Conservation (phyloP, 2,329 filamentous ascomycete genomes). For the Nannizziopsis arthrosporioides region DNA sequence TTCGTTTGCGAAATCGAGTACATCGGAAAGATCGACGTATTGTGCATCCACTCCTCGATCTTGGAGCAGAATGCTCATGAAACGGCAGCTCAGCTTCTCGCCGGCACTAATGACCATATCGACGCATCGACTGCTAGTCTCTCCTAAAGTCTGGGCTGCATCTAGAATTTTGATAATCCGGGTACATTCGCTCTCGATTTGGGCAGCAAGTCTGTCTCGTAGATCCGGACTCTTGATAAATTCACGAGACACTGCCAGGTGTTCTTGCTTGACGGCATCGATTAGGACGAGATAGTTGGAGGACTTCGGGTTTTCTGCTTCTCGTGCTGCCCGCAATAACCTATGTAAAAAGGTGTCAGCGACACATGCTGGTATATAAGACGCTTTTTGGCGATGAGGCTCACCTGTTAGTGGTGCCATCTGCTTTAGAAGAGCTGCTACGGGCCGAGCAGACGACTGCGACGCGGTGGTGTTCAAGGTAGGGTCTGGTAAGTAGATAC, state of each 20-base stretch:
- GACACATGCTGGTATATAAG: no score
- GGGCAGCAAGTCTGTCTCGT: slow-evolving; percentile 47
- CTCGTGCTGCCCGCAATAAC: slow-evolving; percentile 38
- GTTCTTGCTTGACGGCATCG: slow-evolving; percentile 69
- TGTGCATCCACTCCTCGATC: slow-evolving; percentile 73
- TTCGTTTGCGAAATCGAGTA: slow-evolving; percentile 53
- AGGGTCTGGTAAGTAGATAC: slow-evolving; percentile 36
- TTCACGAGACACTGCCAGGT: slow-evolving; percentile 58
- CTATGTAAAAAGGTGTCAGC: slow-evolving; percentile 13
- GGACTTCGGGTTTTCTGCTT: slow-evolving; percentile 38
- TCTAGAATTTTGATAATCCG: slow-evolving; percentile 64
- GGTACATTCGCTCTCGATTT: slow-evolving; percentile 67
- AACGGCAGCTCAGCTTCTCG: slow-evolving; percentile 87
- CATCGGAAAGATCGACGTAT: slow-evolving; percentile 79
- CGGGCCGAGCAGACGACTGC: slow-evolving; percentile 92
- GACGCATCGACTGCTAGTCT: slow-evolving; percentile 66
- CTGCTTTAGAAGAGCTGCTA: slow-evolving; percentile 85
- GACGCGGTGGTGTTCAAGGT: slow-evolving; percentile 58
- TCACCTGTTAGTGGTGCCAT: slow-evolving; percentile 90
- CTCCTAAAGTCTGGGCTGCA: slow-evolving; percentile 48
- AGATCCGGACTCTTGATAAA: slow-evolving; percentile 49
- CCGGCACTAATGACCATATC: slow-evolving; percentile 88
- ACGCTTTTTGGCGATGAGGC: slow-evolving; percentile 27
- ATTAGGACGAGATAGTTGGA: slow-evolving; percentile 62
- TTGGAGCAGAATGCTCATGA: slow-evolving; percentile 74